These are phyloP conservation scores for Lippia alba DNA, from an alignment of 305 asterid genomes.

Conservation along the genomic window DNA sequence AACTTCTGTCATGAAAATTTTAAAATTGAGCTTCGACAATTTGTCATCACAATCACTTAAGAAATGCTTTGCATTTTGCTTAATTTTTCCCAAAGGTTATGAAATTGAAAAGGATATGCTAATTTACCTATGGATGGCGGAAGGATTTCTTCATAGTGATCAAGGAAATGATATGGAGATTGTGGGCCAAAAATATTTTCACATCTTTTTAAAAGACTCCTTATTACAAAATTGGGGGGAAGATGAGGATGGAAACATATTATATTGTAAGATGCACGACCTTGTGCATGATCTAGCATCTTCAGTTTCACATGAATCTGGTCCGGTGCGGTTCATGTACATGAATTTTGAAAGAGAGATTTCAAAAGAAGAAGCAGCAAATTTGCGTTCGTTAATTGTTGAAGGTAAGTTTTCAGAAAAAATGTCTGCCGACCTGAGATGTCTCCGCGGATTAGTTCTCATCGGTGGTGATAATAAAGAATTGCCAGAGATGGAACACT, in stretches of 20 bases:
- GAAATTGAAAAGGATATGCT: slow-evolving; percentile 25
- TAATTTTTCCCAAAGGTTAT: slow-evolving; percentile 37
- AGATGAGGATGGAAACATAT: neutral
- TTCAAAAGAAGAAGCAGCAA: neutral
- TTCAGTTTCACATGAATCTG: neutral
- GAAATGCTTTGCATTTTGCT: slow-evolving; percentile 50
- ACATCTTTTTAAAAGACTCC: slow-evolving; percentile 32
- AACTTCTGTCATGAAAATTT: neutral
- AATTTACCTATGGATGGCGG: slow-evolving; percentile 48
- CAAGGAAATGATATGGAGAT: slow-evolving; percentile 24
- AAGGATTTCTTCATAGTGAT: slow-evolving; percentile 30
- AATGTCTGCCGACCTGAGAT: slow-evolving; percentile 4
- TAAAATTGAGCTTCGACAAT: slow-evolving; percentile 3
- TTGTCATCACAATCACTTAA: neutral
- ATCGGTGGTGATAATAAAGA: neutral
- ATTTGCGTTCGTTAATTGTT: slow-evolving; percentile 27
- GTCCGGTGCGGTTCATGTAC: slow-evolving; percentile 12
- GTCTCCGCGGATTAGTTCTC: slow-evolving; percentile 22
- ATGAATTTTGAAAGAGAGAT: neutral
- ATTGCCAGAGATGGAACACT: slow-evolving; percentile 22
- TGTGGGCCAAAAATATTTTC: slow-evolving; percentile 28
- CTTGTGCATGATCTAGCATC: slow-evolving; percentile 44
- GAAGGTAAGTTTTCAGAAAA: neutral
- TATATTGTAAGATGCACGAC: slow-evolving; percentile 49
- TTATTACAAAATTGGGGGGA: slow-evolving; percentile 32